Evolutionary conservation across 441 rosid genomes (phyloP).

Genomic region (Dalechampia spathulata): DNA sequence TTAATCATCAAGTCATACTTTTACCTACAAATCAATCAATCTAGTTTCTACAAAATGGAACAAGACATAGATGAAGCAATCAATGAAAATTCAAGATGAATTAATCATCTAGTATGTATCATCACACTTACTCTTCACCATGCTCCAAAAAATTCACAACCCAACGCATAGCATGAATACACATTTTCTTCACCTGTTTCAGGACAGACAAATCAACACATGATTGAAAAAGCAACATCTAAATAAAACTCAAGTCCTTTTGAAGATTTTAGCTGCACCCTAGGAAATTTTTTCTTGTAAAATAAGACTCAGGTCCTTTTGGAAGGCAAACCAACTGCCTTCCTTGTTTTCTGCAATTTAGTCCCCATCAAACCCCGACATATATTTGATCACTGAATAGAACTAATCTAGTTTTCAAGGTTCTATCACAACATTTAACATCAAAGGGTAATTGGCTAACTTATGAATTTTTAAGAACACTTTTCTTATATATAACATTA

Average conservation of each 20-base stretch:
- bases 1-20: too few relatives aligned
- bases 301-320: too few relatives aligned
- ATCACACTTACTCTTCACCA: conserved; percentile 14
- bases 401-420: background rate
- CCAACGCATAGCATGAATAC: conserved; percentile 19
- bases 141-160: conserved; percentile 13
- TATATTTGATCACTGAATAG: too few relatives aligned
- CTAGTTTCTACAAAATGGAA: too few relatives aligned
- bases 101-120: background rate
- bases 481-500: background rate
- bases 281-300: too few relatives aligned
- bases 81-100: background rate
- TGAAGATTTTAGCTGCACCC: too few relatives aligned
- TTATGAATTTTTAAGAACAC: background rate
- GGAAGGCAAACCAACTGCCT: background rate
- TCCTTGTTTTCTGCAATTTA: background rate
- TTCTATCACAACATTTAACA: background rate
- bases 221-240: too few relatives aligned
- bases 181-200: conserved; percentile 28
- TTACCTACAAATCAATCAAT: too few relatives aligned
- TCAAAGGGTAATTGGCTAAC: background rate
- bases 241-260: too few relatives aligned
- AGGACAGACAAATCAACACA: background rate
- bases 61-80: background rate
- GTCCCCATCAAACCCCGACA: background rate